Evolutionary conservation across 2,329 filamentous ascomycete genomes (phyloP), one percentile per base, ranked within the genome.

Genomic region (Fusarium sororula): DNA sequence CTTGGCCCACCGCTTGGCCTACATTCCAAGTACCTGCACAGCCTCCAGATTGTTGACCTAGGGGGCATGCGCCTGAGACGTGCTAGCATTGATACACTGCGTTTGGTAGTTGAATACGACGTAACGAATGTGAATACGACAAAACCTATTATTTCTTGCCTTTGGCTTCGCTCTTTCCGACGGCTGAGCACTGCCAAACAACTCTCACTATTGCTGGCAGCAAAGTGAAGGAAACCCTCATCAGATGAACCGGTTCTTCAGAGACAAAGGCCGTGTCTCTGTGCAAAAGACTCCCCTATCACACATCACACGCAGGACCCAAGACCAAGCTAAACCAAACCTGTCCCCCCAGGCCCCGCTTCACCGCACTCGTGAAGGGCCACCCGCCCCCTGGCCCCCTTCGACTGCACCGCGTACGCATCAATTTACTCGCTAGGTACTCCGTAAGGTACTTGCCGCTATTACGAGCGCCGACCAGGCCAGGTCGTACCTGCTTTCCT

Each of bases 1-100:
- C 44, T 45, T 59, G 48, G 56, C 63, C 48, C 59, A 59, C 63
- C n/a, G 30, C 38, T 50, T 63, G 64, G 73, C 73, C 53, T 56
- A 47, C 68, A 73, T 74, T 75, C 69, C 69, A 76, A 48, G 77
- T 79, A 79, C 63, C 63, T 78, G 69, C 77, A 78, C 77, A 78
- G 77, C 75, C 77, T 68, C 54, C 70, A 65, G 66, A 57, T 70
- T 72, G 54, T 39, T 42, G 59, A 70, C 57, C 73, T 66, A 69
- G 67, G 57, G 53, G 56, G 42, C 14, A 41, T 32, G 59, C 30
- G 53, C 26, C 38, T 61, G 75, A 72, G 69, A 70, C 73, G 55
- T 64, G 66, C 67, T 77, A 78, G 74, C 73, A 66, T 41, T n/a
- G 55, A 45, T 78, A 77, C 75, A 59, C 30, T 12, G 37, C 38